Conservation (phyloP, 352 stramenopile species). For the Thalassiosira hispida region DNA sequence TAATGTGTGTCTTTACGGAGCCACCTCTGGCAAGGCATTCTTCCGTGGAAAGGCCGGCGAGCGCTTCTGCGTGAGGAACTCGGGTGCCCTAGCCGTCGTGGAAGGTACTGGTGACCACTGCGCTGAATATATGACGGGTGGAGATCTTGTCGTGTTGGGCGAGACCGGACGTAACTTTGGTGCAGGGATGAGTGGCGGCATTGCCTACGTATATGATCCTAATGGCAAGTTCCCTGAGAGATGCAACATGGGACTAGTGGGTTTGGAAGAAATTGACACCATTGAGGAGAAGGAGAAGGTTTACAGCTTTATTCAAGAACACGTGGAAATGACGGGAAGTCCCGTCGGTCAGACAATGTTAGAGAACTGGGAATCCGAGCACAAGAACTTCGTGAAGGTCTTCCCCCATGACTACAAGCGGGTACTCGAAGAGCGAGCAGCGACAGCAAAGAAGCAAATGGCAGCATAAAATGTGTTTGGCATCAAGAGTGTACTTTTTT, state of each 20-base stretch:
- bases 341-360: constrained; percentile 89
- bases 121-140: constrained; percentile 98
- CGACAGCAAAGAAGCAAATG: constrained; percentile 42
- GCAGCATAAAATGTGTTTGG: constrained; percentile 45
- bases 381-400: constrained; percentile 88
- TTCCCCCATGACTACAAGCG: constrained; percentile 89
- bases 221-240: constrained; percentile 90
- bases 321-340: constrained; percentile 87
- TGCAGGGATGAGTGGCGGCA: constrained; percentile 94
- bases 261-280: constrained; percentile 86
- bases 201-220: constrained; percentile 96
- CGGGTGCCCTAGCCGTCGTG: constrained; percentile 92
- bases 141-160: constrained; percentile 91
- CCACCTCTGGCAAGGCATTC: constrained; percentile 92
- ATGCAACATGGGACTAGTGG: constrained; percentile 97
- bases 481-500: not conserved
- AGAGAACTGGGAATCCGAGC: constrained; percentile 88
- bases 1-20: constrained; percentile 90
- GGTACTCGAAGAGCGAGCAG: constrained; percentile 82
- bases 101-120: constrained; percentile 96
- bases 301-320: constrained; percentile 87
- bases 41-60: constrained; percentile 95
- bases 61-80: constrained; percentile 96
- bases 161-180: constrained; percentile 95
- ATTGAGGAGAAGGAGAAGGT: constrained; percentile 87